Evolutionary conservation across 2,329 filamentous ascomycete genomes (phyloP).

Genomic region (Penicillium sp.): DNA sequence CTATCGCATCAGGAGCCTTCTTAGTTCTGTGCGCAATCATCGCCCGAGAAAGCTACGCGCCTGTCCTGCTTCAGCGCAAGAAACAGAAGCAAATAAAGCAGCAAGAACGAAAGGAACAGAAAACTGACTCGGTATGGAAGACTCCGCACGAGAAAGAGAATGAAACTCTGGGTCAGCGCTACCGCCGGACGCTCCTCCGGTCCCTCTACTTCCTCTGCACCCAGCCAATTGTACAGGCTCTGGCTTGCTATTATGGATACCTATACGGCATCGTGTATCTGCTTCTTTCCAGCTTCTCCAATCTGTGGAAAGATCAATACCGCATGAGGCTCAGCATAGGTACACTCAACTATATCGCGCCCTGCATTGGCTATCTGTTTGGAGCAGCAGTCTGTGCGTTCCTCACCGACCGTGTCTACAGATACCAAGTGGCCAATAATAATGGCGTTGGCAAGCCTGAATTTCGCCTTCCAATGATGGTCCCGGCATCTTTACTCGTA

Average conservation of each 20-base stretch:
- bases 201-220: conserved; percentile 56
- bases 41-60: background rate
- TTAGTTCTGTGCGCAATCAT: background rate
- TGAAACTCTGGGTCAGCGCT: background rate
- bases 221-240: conserved; percentile 60
- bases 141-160: background rate
- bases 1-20: conserved; percentile 4
- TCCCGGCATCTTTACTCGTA: conserved; percentile 53
- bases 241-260: conserved; percentile 55
- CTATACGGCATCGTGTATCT: conserved; percentile 63
- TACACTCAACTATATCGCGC: conserved; percentile 62
- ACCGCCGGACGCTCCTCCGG: conserved; percentile 46
- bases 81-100: background rate
- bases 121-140: background rate
- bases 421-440: conserved; percentile 45
- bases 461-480: conserved; percentile 59
- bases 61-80: background rate
- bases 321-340: conserved; percentile 54
- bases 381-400: conserved; percentile 50
- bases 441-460: conserved; percentile 51
- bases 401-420: conserved; percentile 51
- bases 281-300: conserved; percentile 60
- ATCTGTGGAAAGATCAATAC: conserved; percentile 57
- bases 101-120: background rate
- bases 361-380: conserved; percentile 60